Evolutionary conservation across 768 basidiomycete species (phyloP), one percentile per base, ranked within the genome.

Genomic region (Cyathus striatus): DNA sequence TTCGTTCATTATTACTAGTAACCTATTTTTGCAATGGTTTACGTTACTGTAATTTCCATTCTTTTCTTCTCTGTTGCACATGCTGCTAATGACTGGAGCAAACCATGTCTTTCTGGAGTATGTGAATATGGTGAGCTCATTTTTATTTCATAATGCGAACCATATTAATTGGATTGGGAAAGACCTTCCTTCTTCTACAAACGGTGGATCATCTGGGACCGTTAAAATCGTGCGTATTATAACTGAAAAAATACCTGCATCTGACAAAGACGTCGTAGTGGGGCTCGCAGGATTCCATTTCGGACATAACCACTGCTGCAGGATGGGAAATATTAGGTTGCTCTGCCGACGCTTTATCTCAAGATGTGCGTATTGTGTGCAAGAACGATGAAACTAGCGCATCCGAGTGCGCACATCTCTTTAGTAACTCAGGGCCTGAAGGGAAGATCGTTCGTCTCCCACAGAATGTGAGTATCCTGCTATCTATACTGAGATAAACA

Each of bases 311-410:
- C 2, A 46, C 62, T n/a, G 72, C 73, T 4, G 76, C 70, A 16
- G 78, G 76, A 20, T 79, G 76, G 76, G 60, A 65, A 22, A 75
- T 78, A 32, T 49, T 77, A 17, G 65, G 61, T 26, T 79, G 78
- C 51, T 58, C 65, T 23, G 54, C 69, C 3, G 62, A 68, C 43
- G 47, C 57, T 1, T 45, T 65, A 9, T 51, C 62, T 21, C 75
- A 77, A 47, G 70, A 74, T 32, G 68, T 77, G 38, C 70, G 74
- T 6, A 62, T 76, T 16, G 73, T 76, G 2, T 79, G 77, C 58
- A 53, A 54, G 17, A 45, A 61, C 36, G 45, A 54, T 23, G 27
- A 30, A n/a, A 30, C 27, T n/a, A 48, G 48, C 26, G 53, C 57
- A 12, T 45, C 53, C 17, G 55, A 57, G 6, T 76, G 74, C 52